phyloP scores from a whole-genome alignment of 768 basidiomycete genomes.

The Dendrothele bispora region DNA sequence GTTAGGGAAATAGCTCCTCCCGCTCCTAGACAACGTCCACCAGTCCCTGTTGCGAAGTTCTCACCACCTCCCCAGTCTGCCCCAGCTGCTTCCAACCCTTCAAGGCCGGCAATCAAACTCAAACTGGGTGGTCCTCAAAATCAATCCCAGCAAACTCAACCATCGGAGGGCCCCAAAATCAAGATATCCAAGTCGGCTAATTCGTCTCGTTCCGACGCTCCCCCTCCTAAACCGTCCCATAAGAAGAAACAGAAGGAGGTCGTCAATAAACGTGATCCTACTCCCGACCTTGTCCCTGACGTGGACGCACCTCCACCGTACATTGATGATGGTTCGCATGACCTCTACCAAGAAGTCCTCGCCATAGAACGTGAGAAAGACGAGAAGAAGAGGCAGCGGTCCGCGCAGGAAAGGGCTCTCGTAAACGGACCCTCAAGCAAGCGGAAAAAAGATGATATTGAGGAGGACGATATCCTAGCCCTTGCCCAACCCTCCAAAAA shows the following conservation, averaged over 20 bases:
- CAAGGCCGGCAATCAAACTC: constrained; percentile 65
- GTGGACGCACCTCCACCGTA: constrained; percentile 51
- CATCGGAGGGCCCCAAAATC: not conserved
- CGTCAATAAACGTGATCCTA: constrained; percentile 6
- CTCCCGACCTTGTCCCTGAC: constrained; percentile 9
- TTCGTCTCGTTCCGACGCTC: no score
- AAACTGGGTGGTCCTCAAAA: constrained; percentile 58
- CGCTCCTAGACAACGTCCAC: constrained; percentile 35
- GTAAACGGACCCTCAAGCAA: constrained; percentile 48
- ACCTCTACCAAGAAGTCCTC: constrained; percentile 78
- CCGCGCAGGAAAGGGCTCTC: constrained; percentile 34
- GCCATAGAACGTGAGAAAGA: constrained; percentile 73
- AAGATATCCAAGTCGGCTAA: not conserved
- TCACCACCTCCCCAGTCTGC: constrained; percentile 26
- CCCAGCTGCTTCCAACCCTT: constrained; percentile 29
- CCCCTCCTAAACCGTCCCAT: constrained; percentile 26
- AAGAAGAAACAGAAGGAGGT: constrained; percentile 16
- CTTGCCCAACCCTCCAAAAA: constrained; percentile 66
- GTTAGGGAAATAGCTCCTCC: constrained; percentile 11
- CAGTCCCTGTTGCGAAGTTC: constrained; percentile 33
- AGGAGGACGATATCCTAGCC: constrained; percentile 65
- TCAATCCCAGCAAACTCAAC: not conserved
- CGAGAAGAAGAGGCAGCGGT: constrained; percentile 50
- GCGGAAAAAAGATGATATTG: constrained; percentile 49
- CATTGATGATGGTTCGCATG: constrained; percentile 80